Evolutionary conservation across 2,329 filamentous ascomycete genomes (phyloP).

Genomic region (Cytospora piceae): DNA sequence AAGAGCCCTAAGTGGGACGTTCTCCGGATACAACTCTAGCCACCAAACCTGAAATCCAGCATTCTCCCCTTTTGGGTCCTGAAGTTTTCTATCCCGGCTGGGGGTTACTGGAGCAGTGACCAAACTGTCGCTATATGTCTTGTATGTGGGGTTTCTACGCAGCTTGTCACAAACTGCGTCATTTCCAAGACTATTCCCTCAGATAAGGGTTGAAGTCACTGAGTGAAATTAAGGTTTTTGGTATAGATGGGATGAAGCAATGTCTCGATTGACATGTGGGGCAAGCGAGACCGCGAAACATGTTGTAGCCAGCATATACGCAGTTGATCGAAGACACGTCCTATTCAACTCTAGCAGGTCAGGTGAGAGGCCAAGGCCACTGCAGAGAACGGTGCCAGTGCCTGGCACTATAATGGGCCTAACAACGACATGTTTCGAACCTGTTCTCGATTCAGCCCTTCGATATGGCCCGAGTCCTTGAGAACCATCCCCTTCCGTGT

Average conservation of each 20-base stretch:
- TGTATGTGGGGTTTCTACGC: too few relatives aligned
- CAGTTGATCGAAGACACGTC: neutral
- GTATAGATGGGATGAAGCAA: neutral
- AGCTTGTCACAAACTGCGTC: neutral
- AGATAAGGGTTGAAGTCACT: neutral
- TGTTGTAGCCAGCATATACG: neutral
- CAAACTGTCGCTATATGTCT: too few relatives aligned
- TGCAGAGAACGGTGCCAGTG: too few relatives aligned
- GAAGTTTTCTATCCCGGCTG: too few relatives aligned
- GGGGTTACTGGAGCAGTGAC: too few relatives aligned
- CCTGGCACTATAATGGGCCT: neutral
- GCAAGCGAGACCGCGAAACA: neutral
- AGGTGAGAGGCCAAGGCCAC: neutral
- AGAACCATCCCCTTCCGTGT: neutral
- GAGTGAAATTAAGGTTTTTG: neutral
- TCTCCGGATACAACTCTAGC: constrained; percentile 8
- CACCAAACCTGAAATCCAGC: neutral
- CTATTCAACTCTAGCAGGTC: neutral
- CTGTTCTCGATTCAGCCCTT: neutral
- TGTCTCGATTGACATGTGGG: neutral
- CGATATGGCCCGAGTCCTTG: neutral
- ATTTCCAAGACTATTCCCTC: neutral
- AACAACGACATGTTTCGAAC: neutral
- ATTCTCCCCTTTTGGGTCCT: neutral
- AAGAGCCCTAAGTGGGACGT: neutral